Percentiles rank a stretch among this genome's conserved stretches.
phyloP scores from a whole-genome alignment of 2,329 filamentous ascomycete species.

The Ophiosphaerella narmari region DNA sequence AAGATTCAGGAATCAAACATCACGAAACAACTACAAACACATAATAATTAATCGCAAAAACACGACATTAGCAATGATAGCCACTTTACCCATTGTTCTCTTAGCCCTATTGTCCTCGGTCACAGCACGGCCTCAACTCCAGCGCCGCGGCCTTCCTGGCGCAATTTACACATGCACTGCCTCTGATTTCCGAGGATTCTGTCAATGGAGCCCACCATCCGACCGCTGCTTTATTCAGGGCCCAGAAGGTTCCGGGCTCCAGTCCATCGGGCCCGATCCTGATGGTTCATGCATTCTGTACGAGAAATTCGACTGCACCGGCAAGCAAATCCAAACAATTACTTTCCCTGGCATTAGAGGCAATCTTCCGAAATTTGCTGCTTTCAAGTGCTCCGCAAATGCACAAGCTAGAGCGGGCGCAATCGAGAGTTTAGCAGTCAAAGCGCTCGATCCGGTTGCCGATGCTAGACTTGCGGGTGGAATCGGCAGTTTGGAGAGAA shows the following conservation, averaged over 20 bases:
- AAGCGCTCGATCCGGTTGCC: conserved; percentile 6
- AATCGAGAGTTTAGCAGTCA: background rate
- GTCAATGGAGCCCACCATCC: conserved; percentile 33
- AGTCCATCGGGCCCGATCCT: conserved; percentile 40
- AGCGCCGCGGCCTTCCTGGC: conserved; percentile 40
- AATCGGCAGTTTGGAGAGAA: conserved; percentile 26
- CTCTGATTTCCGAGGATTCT: conserved; percentile 33
- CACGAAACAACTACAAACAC: conserved; percentile 5
- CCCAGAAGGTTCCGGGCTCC: conserved; percentile 19
- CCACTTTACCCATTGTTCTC: conserved; percentile 10
- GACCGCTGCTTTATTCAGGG: conserved; percentile 32
- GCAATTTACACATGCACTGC: conserved; percentile 40
- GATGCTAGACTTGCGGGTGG: conserved; percentile 28
- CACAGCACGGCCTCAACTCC: conserved; percentile 18
- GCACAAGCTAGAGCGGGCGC: conserved; percentile 6
- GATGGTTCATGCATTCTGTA: conserved; percentile 36
- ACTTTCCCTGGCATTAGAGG: conserved; percentile 30
- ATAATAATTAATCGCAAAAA: conserved; percentile 4
- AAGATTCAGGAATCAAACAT: background rate
- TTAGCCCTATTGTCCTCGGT: conserved; percentile 11
- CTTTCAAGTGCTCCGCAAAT: conserved; percentile 30
- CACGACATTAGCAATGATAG: conserved; percentile 5
- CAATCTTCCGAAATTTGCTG: conserved; percentile 26
- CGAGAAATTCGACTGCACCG: conserved; percentile 25
- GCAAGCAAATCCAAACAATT: conserved; percentile 19